Evolutionary conservation across 495 filamentous ascomycete genomes (phyloP).

Genomic region (Bacidia rubella): DNA sequence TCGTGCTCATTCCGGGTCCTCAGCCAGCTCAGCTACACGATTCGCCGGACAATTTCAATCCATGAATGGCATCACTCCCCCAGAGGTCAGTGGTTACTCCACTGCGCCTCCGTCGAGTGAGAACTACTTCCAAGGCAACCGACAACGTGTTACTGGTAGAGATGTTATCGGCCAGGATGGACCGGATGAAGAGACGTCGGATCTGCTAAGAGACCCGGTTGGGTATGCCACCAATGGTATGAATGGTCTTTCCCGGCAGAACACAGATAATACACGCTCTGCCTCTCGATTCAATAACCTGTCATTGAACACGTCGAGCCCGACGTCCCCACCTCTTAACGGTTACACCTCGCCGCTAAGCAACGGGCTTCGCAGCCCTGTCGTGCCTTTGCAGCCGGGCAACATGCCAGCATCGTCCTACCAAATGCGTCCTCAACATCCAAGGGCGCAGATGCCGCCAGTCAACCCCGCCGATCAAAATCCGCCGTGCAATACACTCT

Average conservation of each 20-base stretch:
- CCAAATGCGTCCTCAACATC: slow-evolving; percentile 44
- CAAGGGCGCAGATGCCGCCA: slow-evolving; percentile 62
- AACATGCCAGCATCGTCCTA: slow-evolving; percentile 33
- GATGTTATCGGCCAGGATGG: slow-evolving; percentile 72
- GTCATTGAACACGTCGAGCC: slow-evolving; percentile 50
- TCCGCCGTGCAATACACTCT: slow-evolving; percentile 94
- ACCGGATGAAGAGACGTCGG: slow-evolving; percentile 70
- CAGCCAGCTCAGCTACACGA: slow-evolving; percentile 45
- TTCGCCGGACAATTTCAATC: slow-evolving; percentile 69
- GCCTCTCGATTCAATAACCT: slow-evolving; percentile 57
- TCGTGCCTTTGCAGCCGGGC: slow-evolving; percentile 47
- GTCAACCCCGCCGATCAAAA: slow-evolving; percentile 95
- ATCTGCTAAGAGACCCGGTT: slow-evolving; percentile 70
- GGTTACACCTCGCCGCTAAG: slow-evolving; percentile 37
- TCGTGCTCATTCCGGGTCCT: slow-evolving; percentile 42
- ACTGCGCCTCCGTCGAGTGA: slow-evolving; percentile 52
- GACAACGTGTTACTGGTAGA: slow-evolving; percentile 62
- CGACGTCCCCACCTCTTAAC: slow-evolving; percentile 38
- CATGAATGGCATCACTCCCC: slow-evolving; percentile 55
- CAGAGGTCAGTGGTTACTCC: slow-evolving; percentile 41
- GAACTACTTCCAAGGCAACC: slow-evolving; percentile 59
- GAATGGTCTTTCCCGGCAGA: slow-evolving; percentile 21
- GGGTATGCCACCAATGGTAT: slow-evolving; percentile 71
- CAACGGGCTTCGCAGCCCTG: slow-evolving; percentile 38
- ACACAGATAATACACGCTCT: slow-evolving; percentile 35